A percentile compares a stretch with the other conserved stretches of the same genome.
Evolutionary conservation across 2,329 filamentous ascomycete genomes (phyloP).

Genomic region (Zalaria obscura): DNA sequence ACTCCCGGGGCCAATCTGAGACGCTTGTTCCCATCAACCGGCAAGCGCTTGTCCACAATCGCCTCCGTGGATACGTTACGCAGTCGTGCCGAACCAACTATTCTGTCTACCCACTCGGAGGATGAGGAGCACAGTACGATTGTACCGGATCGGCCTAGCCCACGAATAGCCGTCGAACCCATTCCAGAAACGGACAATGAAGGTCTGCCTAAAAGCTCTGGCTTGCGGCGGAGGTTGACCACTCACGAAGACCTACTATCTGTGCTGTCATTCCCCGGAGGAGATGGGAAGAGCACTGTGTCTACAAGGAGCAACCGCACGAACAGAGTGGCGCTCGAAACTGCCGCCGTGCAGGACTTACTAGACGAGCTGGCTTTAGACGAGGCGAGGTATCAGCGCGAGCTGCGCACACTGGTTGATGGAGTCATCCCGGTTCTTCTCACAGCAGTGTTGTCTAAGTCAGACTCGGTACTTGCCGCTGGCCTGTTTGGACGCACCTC

Average conservation of each 20-base stretch:
- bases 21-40: conserved; percentile 33
- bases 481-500: conserved; percentile 51
- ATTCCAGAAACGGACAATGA: conserved; percentile 11
- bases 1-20: conserved; percentile 5
- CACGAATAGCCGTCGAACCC: conserved; percentile 6
- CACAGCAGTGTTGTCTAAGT: conserved; percentile 63
- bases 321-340: conserved; percentile 50
- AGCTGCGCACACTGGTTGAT: conserved; percentile 84
- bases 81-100: conserved; percentile 11
- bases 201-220: conserved; percentile 14
- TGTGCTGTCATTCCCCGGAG: conserved; percentile 60
- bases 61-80: conserved; percentile 40
- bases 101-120: conserved; percentile 15
- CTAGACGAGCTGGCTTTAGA: conserved; percentile 70
- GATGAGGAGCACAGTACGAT: conserved; percentile 9
- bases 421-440: conserved; percentile 89
- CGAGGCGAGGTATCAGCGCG: conserved; percentile 75
- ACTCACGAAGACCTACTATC: conserved; percentile 92
- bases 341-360: conserved; percentile 59
- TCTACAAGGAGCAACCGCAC: conserved; percentile 69
- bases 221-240: conserved; percentile 62
- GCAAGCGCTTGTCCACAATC: conserved; percentile 44
- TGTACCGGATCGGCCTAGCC: conserved; percentile 6
- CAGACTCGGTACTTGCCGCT: conserved; percentile 40
- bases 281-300: conserved; percentile 53